Evolutionary conservation across 1,139 yeast genomes (phyloP), one percentile per base, ranked within the genome.

Genomic region (Taphrina wiesneri): DNA sequence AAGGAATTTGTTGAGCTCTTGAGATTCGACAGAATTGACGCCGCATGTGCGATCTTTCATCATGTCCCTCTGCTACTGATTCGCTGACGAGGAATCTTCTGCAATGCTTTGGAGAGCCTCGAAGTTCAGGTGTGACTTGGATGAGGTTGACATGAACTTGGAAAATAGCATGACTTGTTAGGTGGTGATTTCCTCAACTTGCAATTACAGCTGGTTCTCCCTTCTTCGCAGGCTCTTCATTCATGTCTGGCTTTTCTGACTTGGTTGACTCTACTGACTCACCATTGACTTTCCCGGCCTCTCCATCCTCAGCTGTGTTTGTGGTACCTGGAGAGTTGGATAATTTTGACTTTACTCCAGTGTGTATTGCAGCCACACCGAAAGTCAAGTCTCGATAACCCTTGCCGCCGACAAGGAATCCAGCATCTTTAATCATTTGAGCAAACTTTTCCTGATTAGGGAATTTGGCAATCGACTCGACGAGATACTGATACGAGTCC

Each of bases 381-480:
- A 90, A 90, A n/a, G 97, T 89, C 74, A 93, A 82, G 77, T 90
- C 89, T 79, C 93, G 98, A 76, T 92, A 93, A 62, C 99, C 99
- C 13, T 54, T 36, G 59, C 89, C 90, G 71, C 95, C 95, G 67
- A 90, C 87, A 70, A 88, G 87, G 76, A 93, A 93, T 0, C 99
- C 99, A 5, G 98, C 97, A 74, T 90, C 86, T 76, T 90, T 86
- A 74, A 93, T 91, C 99, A 93, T 93, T 28, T 80, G 77, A 70
- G 92, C 91, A 79, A 93, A 95, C 66, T 87, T 86, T 73, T 91
- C 96, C 80, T 93, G 98, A 72, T 85, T 82, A 9, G 99, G 99
- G 81, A 93, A 95, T 73, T 86, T 85, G 74, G 88, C 86, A 72
- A 93, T 93, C 72, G 96, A 88, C 78, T 93, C 99, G 11, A 93